A percentile compares a stretch with the other conserved stretches of the same genome.
phyloP scores from a whole-genome alignment of 345 rosid species.

The Camelina neglecta region DNA sequence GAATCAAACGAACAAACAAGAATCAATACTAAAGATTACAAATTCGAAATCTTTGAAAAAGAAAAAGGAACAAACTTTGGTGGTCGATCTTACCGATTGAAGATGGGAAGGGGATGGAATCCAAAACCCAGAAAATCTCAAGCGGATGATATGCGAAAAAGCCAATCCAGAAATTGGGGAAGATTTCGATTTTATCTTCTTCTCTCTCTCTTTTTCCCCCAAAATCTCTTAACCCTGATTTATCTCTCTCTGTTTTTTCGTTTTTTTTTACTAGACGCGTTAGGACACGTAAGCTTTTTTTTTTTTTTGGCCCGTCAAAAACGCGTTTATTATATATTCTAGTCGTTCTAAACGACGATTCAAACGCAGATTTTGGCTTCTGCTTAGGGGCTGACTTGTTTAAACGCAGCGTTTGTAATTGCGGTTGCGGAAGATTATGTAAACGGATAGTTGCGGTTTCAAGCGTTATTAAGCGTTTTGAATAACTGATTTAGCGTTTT shows the following conservation, averaged over 20 bases:
- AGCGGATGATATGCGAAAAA: not conserved
- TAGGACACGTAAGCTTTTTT: too few relatives aligned
- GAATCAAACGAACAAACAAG: constrained; percentile 8
- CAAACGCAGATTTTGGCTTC: constrained; percentile 25
- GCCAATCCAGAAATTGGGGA: constrained; percentile 31
- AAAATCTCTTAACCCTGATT: not conserved
- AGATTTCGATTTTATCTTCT: constrained; percentile 30
- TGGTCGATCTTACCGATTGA: constrained; percentile 30
- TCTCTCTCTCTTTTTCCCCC: not conserved
- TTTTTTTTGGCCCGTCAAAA: not conserved
- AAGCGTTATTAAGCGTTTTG: too few relatives aligned
- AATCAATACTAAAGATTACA: not conserved
- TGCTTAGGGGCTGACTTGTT: not conserved
- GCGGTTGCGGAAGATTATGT: too few relatives aligned
- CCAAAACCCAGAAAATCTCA: not conserved
- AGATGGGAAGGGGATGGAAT: constrained; percentile 33
- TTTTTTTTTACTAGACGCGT: constrained; percentile 23
- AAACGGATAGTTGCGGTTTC: too few relatives aligned
- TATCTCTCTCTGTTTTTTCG: constrained; percentile 8
- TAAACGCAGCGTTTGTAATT: too few relatives aligned
- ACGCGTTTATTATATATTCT: not conserved
- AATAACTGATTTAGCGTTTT: too few relatives aligned
- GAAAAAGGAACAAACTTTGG: constrained; percentile 4
- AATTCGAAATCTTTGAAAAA: not conserved
- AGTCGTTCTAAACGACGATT: not conserved